Evolutionary conservation across 805 yeast genomes (phyloP).

Genomic region (Kodamaea neixiangensis): DNA sequence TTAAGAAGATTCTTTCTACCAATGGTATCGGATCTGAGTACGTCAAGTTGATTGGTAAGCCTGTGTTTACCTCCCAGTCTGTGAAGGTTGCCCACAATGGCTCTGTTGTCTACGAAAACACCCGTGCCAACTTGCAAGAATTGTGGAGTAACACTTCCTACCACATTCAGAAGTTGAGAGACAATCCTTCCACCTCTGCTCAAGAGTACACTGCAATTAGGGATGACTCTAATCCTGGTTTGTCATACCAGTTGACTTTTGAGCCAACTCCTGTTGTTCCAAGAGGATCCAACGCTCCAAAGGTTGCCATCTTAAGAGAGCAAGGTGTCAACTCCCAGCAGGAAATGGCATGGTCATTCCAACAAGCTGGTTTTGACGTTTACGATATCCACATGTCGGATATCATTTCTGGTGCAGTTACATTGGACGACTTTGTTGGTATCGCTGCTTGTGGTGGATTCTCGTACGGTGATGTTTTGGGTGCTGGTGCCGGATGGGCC

Average conservation of each 20-base stretch:
- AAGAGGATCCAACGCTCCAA: slow-evolving; percentile 48
- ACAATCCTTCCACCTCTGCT: slow-evolving; percentile 86
- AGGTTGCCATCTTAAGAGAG: slow-evolving; percentile 94
- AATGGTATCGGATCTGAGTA: slow-evolving; percentile 57
- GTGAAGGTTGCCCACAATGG: slow-evolving; percentile 52
- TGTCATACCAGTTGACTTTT: slow-evolving; percentile 76
- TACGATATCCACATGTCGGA: slow-evolving; percentile 98
- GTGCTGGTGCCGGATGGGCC: slow-evolving; percentile 99
- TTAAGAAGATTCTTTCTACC: slow-evolving; percentile 54
- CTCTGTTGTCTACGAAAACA: slow-evolving; percentile 45
- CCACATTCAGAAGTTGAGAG: slow-evolving; percentile 87
- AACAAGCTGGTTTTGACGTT: slow-evolving; percentile 91
- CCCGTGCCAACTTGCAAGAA: slow-evolving; percentile 75
- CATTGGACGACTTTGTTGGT: slow-evolving; percentile 82
- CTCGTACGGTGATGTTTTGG: slow-evolving; percentile 97
- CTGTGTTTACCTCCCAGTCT: slow-evolving; percentile 52
- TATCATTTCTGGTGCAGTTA: slow-evolving; percentile 68
- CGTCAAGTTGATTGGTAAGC: slow-evolving; percentile 69
- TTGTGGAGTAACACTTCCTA: slow-evolving; percentile 88
- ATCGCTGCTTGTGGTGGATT: slow-evolving; percentile 99
- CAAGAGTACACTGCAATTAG: slow-evolving; percentile 75
- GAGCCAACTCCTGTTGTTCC: slow-evolving; percentile 40
- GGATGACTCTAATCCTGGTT: slow-evolving; percentile 90
- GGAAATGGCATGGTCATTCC: slow-evolving; percentile 98
- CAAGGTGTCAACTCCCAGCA: slow-evolving; percentile 98